Evolutionary conservation across 169 alveolate genomes (phyloP).

Genomic region (Plasmodium ovale): DNA sequence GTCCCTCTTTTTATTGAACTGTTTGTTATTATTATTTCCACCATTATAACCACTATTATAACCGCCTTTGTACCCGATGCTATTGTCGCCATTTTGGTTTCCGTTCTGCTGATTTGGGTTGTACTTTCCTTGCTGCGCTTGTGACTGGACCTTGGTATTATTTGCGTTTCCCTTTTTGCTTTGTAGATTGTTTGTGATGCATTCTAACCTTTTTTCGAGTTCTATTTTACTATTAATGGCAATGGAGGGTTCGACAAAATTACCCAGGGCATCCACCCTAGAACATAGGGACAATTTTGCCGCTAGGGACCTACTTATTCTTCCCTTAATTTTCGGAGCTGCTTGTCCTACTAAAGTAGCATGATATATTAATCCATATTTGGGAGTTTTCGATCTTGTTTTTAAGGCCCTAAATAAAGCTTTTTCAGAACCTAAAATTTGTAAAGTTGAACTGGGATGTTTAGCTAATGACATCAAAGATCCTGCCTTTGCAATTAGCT

Average conservation of each 20-base stretch:
- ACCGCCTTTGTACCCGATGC: no score
- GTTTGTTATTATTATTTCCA: neutral
- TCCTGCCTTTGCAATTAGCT: constrained; percentile 99
- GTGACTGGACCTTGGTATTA: constrained; percentile 24
- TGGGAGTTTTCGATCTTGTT: constrained; percentile 99
- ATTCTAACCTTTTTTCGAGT: constrained; percentile 92
- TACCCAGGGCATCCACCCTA: constrained; percentile 98
- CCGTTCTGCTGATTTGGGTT: constrained; percentile 56
- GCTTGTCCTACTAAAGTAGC: constrained; percentile 99
- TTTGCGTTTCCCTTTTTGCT: constrained; percentile 14
- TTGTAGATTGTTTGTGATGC: constrained; percentile 44
- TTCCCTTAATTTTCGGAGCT: constrained; percentile 98
- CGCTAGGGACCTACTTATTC: constrained; percentile 98
- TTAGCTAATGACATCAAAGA: constrained; percentile 97
- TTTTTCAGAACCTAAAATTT: constrained; percentile 98
- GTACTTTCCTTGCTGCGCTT: constrained; percentile 40
- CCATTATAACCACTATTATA: neutral
- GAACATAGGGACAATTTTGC: constrained; percentile 98
- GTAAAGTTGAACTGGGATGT: constrained; percentile 99
- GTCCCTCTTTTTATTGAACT: constrained; percentile 33
- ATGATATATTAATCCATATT: constrained; percentile 99
- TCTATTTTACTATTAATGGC: constrained; percentile 93
- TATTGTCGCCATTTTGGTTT: constrained; percentile 11
- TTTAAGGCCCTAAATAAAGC: constrained; percentile 99
- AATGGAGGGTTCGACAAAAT: constrained; percentile 93